Evolutionary conservation across 495 filamentous ascomycete species (phyloP), one percentile per base, ranked within the genome.

Genomic region (Penicillium psychrofluorescens): DNA sequence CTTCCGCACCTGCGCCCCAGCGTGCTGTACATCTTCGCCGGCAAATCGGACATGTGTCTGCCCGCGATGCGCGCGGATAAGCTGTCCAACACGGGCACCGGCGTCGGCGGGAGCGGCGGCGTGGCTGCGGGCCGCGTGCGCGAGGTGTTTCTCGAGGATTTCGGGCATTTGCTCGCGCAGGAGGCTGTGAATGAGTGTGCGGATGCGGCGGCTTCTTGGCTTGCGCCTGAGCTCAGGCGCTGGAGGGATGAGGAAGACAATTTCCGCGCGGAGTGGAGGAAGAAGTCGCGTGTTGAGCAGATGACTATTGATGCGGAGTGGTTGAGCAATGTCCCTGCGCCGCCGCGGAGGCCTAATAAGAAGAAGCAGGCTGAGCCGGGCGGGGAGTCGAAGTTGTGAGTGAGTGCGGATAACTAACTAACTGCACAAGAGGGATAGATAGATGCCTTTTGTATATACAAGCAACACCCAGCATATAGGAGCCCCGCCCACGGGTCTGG

Each of bases 131-230:
- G 88, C 0, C 67, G 81, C n/a, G 90, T 95, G 0, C 69, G 75
- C 37, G 64, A 83, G 41, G 79, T 86, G 3, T 68, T 78, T 11
- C 57, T 96, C 4, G 66, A 83, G 38, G 78, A 75, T 0, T 71
- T 71, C 11, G 88, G 92, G 1, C 92, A 98, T 66, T 62, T 96
- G 29, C 76, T 96, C 38, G 85, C 92, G 1, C 85, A 94, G 74
- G 88, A 95, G 59, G 75, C 76, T 38, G 82, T 83, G 10, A 66
- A 54, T n/a, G 67, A 76, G 47, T 83, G 78, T 38, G 86, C 85
- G 7, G 70, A 78, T 40, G 70, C 78, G 34, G 77, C 77, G 5
- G 78, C 71, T 2, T 56, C 51, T 3, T 95, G 84, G 77, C 56
- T 94, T 35, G 75, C 64, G 0, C 54, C 55, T 36, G 84, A 90